Base-by-base conservation (phyloP, 331 rosid genomes). In the Malus hybrid region DNA sequence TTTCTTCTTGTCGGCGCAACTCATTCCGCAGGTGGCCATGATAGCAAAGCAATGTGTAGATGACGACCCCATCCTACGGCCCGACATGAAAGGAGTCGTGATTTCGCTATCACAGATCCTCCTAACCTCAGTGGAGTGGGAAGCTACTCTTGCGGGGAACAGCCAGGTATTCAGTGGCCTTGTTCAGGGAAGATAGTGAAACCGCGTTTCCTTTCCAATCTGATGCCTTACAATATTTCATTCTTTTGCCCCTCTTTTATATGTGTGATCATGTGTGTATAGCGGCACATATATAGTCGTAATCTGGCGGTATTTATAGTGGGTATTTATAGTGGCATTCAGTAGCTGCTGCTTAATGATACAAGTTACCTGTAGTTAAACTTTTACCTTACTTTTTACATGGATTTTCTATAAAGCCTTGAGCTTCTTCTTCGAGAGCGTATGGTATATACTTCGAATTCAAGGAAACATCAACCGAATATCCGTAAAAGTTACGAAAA, bases 81-180 rank as follows among this genome's bases (percentile, higher is more conserved):
- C 99, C 1, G 99, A 95, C 76, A 92, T 95, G 99, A 90, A 88
- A 52, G 91, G 88, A 75, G 74, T 89, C 2, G 98, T 92, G 83
- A 95, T 95, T 70, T 86, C 99, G 6, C 81, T 92, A 72, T 95
- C 99, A 19, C 99, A 95, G 72, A 88, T 92, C 74, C 93, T 90
- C 19, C 88, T 95, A 14, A 89, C 98, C 69, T 90, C 99, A 6
- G 81, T 95, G 65, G 99, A 95, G 83, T 95, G 99, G 99, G 99
- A 95, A 87, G 97, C 99, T 10, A 95, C 99, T 82, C 93, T 95
- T 15, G 97, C 99, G 5, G 99, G 99, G 71, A 95, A 89, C 82
- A 95, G 99, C 82, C 99, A 95, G 79, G 97, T 95, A 63, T 95
- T 95, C 79, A 92, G 99, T 84, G 99, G 99, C 26, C 99, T 92